Percentiles rank a stretch among this genome's conserved stretches.
Evolutionary conservation across 2,329 filamentous ascomycete species (phyloP).

Genomic region (Chaetomium globosum): DNA sequence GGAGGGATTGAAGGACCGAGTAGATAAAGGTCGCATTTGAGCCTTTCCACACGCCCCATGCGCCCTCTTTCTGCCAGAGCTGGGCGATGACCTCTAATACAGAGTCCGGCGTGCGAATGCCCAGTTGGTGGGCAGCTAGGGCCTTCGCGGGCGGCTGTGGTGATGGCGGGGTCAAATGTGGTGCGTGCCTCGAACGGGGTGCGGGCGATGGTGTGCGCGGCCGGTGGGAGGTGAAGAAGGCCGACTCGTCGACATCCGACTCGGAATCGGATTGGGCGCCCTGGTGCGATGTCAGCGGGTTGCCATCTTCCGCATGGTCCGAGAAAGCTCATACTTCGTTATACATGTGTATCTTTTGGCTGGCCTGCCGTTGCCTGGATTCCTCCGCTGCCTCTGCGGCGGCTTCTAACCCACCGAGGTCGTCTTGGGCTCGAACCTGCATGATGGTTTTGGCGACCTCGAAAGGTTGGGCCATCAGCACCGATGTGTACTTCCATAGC

Average conservation of each 20-base stretch:
- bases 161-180: constrained; percentile 41
- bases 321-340: constrained; percentile 38
- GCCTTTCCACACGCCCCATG: constrained; percentile 91
- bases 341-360: constrained; percentile 34
- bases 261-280: constrained; percentile 54
- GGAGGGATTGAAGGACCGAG: constrained; percentile 77
- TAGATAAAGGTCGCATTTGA: constrained; percentile 94
- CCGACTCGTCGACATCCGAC: constrained; percentile 75
- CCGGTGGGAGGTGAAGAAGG: constrained; percentile 75
- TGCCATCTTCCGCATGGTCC: not conserved
- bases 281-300: not conserved
- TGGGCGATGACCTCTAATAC: constrained; percentile 84
- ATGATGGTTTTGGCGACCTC: constrained; percentile 94
- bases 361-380: constrained; percentile 37
- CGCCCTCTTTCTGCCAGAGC: constrained; percentile 85
- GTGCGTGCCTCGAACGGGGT: constrained; percentile 43
- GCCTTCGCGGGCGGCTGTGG: constrained; percentile 44
- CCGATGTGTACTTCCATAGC: constrained; percentile 87
- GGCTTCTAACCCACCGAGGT: constrained; percentile 44
- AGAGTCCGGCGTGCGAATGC: constrained; percentile 74
- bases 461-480: constrained; percentile 91
- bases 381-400: constrained; percentile 39
- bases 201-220: constrained; percentile 58
- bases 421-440: constrained; percentile 69
- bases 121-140: constrained; percentile 62